Evolutionary conservation across 208 protist species (phyloP), one percentile per base, ranked within the genome.

Genomic region (Histomonas meleagridis): DNA sequence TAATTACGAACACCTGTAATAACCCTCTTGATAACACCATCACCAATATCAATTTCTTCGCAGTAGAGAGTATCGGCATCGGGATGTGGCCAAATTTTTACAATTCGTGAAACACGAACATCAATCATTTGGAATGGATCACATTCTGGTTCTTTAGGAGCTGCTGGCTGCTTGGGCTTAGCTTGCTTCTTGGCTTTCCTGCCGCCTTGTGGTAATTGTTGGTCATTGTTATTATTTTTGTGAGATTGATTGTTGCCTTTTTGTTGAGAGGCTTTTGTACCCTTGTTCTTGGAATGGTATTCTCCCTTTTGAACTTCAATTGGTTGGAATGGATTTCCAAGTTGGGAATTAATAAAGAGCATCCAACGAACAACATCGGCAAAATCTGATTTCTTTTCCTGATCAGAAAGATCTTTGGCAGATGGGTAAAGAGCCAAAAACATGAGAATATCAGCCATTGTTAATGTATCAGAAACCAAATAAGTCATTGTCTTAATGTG

Each of bases 31-130:
- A 60, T 40, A 43, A 65, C 55, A 26, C 53, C 86, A 69, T 91
- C 53, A 32, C 86, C 86, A 46, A 91, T 51, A 60, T 91, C 86
- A 14, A 91, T 91, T 62, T 91, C 86, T 70, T 91, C 86, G 9
- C 32, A 38, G 35, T 91, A 91, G 35, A 91, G 32, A 69, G 49
- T 91, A 48, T 91, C 86, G 18, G 86, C 86, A 49, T 69, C 35
- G 40, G 49, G 86, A 48, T 91, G 86, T 69, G 49, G 49, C 26
- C 40, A 28, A 69, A 60, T 38, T 35, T 91, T 60, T 12, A 91
- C 32, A 16, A 91, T 65, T 32, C 69, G 62, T 18, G 53, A 48
- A 48, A 91, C 53, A 69, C 49, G 53, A 26, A 91, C 32, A 51
- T 91, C 86, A 69, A 86, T 43, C 43, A 26, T 57, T 21, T 40